phyloP scores from a whole-genome alignment of 2,329 filamentous ascomycete species.

The Magnaporthiopsis rhizophila region DNA sequence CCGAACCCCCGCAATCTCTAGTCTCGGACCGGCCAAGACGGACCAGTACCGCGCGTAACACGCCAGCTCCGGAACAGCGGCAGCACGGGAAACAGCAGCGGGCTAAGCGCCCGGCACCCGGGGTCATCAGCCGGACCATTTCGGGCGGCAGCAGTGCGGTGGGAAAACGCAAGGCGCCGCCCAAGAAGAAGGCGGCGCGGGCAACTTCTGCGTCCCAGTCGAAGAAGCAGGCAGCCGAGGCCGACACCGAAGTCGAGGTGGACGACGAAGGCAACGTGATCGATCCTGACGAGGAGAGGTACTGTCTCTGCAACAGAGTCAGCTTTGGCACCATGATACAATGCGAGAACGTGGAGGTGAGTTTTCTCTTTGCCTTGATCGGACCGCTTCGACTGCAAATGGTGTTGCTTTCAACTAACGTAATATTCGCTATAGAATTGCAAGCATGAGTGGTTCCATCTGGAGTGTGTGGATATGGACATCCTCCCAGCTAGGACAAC shows the following conservation, averaged over 20 bases:
- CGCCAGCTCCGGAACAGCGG: conserved; percentile 41
- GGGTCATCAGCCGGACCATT: conserved; percentile 57
- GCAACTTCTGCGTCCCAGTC: conserved; percentile 32
- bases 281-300: conserved; percentile 66
- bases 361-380: conserved; percentile 19
- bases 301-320: conserved; percentile 72
- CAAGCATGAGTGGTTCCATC: conserved; percentile 78
- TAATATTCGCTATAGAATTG: conserved; percentile 43
- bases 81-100: conserved; percentile 35
- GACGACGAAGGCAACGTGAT: conserved; percentile 63
- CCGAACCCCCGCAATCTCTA: conserved; percentile 40
- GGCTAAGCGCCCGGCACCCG: conserved; percentile 62
- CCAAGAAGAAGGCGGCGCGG: conserved; percentile 48
- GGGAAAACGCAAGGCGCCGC: conserved; percentile 62
- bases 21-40: conserved; percentile 46
- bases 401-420: conserved; percentile 12
- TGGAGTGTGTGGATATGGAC: conserved; percentile 64
- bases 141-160: conserved; percentile 58
- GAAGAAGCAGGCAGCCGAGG: conserved; percentile 34
- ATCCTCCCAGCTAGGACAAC: conserved; percentile 63
- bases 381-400: too few relatives aligned
- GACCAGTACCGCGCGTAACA: conserved; percentile 49
- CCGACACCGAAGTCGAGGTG: conserved; percentile 48
- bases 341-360: conserved; percentile 71
- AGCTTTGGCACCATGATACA: conserved; percentile 79